Evolutionary conservation across 768 basidiomycete species (phyloP), one percentile per base, ranked within the genome.

Genomic region (Tylopilus plumbeoviolaceoides): DNA sequence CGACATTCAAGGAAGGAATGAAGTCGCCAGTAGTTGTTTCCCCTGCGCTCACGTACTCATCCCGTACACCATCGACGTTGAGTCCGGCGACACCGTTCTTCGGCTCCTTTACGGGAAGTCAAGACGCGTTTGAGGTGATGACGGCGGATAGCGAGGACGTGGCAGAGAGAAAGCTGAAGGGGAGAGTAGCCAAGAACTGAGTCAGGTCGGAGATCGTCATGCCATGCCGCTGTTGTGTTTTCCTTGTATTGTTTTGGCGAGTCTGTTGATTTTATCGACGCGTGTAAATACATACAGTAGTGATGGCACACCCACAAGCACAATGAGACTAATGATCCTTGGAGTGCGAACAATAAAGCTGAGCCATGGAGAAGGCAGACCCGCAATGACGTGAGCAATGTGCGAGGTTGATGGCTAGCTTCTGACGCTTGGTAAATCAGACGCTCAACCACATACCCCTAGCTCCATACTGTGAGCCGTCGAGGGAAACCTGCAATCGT

Each of bases 61-160:
- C 77, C 20, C 72, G 74, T 41, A 82, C 84, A 25, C 80, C 83
- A 15, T 80, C 82, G 36, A 85, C 82, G 27, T 73, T 86, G 50
- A 87, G 85, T 62, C 85, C 85, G 17, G 78, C 83, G 11, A 87
- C 85, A 11, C 85, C 85, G 11, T 87, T 85, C 70, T 83, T 86
- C 68, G 79, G 80, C 25, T 79, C 81, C 8, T 85, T 87, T 62
- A 45, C 44, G 18, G 50, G 64, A 20, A 54, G 57, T 28, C 61
- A 66, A 47, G 73, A 72, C 23, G 55, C 48, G 21, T 75, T 71
- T 54, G 70, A 68, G 18, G 57, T 53, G 28, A 39, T 60, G 57
- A 51, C 57, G 33, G 51, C 53, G 41, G 66, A 62, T 21, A 54
- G 39, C 36, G 64, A 70, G 21, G 65, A 61, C 5, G 42, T 47